Evolutionary conservation across 2,329 filamentous ascomycete species (phyloP), one percentile per base, ranked within the genome.

Genomic region (Fusarium transvaalense): DNA sequence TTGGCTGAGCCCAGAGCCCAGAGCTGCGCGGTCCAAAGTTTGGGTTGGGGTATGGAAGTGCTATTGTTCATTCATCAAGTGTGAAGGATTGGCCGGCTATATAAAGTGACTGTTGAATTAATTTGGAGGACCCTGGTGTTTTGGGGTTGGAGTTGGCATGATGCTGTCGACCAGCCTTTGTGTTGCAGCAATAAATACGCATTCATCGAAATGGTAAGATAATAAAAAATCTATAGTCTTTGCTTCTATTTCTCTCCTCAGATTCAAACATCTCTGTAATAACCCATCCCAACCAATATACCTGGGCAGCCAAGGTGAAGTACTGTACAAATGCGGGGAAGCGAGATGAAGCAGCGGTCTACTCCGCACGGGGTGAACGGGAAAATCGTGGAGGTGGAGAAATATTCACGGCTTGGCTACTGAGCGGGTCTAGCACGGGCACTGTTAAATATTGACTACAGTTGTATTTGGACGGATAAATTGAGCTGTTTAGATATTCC

Each of bases 331-430:
- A 59, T 67, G 66, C 66, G 66, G 66, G 66, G 66, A 70, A 68
- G 60, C 58, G 43, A 60, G 47, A 35, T 50, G 38, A 56, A 58
- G 52, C 47, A 58, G 52, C 47, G 32, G 66, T 41, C 65, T 69
- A 69, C 66, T 69, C 66, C 66, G 66, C 66, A 69, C 63, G 58
- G 66, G 54, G 19, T 46, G 56, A 52, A 59, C 19, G 35, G 32
- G 37, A 27, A 53, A 53, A 65, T 66, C 62, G 62, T 64, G 66
- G 66, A 67, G 66, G 50, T 46, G 60, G 60, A 46, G 52, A 34
- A 57, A 21, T 37, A 38, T 21, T 38, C 13, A 39, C 42, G 60
- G 42, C 48, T 41, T 37, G 38, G 34, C 43, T 50, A 34, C 17
- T 51, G n/a, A 59, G 45, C 60, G 61, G 60, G 46, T 53, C 60